Evolutionary conservation across 2,329 filamentous ascomycete genomes (phyloP).

Genomic region (Colletotrichum ledebouriae): DNA sequence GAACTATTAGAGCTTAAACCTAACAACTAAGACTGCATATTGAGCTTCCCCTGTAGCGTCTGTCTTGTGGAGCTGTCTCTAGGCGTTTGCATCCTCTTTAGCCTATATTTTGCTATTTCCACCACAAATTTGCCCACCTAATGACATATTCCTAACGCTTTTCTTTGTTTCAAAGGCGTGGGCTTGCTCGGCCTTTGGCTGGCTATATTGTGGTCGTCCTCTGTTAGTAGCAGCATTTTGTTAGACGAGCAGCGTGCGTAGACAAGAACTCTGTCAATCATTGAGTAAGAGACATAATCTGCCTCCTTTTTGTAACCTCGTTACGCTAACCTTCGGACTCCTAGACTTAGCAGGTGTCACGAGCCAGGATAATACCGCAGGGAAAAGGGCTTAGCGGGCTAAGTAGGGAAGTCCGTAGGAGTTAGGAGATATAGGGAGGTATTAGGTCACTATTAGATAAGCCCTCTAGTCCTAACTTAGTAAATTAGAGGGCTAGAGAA

Average conservation of each 20-base stretch:
- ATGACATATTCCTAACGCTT: background rate
- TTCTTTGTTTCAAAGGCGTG: background rate
- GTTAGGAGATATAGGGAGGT: too few relatives aligned
- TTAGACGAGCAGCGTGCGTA: background rate
- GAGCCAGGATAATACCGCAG: too few relatives aligned
- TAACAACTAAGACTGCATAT: background rate
- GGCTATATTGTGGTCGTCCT: constrained; percentile 4
- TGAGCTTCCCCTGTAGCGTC: background rate
- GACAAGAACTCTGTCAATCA: background rate
- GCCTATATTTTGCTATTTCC: background rate
- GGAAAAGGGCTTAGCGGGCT: too few relatives aligned
- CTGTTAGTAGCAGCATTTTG: background rate
- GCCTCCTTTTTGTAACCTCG: background rate
- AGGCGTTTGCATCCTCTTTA: background rate
- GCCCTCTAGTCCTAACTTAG: too few relatives aligned
- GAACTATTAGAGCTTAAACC: background rate
- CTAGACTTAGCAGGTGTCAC: background rate
- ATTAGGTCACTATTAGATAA: too few relatives aligned
- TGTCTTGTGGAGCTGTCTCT: background rate
- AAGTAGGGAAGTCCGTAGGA: too few relatives aligned
- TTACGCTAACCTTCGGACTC: background rate
- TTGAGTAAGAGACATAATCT: background rate
- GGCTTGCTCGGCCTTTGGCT: background rate
- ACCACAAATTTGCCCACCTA: background rate
- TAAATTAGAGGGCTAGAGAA: too few relatives aligned